These are phyloP conservation scores for Solanum virginianum DNA, from an alignment of 257 asterid species.

Conservation along the genomic window DNA sequence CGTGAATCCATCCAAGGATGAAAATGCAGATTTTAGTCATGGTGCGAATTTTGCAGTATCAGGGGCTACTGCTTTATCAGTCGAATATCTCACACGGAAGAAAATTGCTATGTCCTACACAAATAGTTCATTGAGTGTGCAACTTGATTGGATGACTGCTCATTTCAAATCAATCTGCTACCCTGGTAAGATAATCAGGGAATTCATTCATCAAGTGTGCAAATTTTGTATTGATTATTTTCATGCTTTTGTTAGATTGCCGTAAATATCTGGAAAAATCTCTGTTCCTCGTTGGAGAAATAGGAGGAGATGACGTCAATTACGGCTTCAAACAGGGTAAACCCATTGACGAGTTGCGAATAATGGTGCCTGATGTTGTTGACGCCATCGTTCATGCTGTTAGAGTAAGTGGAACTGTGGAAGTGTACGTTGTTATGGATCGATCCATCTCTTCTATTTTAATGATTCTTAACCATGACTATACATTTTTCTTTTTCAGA, in stretches of 20 bases:
- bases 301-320: slow-evolving; percentile 6
- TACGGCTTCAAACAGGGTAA: slow-evolving; percentile 6
- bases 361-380: slow-evolving; percentile 3
- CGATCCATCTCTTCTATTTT: neutral
- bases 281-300: slow-evolving; percentile 11
- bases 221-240: neutral
- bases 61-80: slow-evolving; percentile 9
- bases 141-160: slow-evolving; percentile 7
- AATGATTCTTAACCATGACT: neutral
- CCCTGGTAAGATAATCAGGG: neutral
- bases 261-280: neutral
- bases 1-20: neutral
- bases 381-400: neutral
- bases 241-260: neutral
- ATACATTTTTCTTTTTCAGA: neutral
- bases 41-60: slow-evolving; percentile 8
- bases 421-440: too few relatives aligned
- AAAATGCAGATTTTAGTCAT: neutral
- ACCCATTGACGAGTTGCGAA: neutral
- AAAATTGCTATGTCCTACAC: neutral
- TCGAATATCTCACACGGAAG: neutral
- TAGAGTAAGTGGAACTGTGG: neutral
- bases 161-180: slow-evolving; percentile 5
- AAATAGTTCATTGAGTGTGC: neutral
- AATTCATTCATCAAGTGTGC: neutral